Conservation (phyloP, 805 yeast species). For the Candida ulmi region DNA sequence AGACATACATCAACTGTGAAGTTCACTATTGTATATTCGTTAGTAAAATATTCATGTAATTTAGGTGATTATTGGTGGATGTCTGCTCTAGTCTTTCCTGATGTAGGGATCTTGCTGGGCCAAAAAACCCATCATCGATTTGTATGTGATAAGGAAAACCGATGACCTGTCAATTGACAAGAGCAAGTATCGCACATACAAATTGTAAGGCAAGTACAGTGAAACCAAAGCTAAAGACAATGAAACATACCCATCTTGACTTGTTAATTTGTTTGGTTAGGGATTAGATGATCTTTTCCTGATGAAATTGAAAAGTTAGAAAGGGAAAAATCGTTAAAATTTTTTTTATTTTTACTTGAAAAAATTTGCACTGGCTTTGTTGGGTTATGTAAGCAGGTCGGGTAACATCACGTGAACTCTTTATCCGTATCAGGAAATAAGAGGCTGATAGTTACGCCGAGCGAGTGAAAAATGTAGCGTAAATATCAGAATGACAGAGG, state of each 20-base stretch:
- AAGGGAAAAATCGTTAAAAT: conserved; percentile 4
- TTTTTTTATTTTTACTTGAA: neutral
- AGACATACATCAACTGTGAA: conserved; percentile 49
- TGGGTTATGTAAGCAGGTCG: neutral
- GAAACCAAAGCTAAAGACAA: no score
- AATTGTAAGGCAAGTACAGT: conserved; percentile 1
- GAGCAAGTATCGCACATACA: neutral
- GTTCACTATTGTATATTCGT: conserved; percentile 32
- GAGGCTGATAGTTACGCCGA: no score
- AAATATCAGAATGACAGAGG: neutral
- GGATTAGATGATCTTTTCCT: conserved; percentile 6
- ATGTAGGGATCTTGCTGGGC: no score
- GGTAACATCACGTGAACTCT: neutral
- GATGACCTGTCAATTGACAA: neutral
- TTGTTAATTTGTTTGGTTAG: conserved; percentile 11
- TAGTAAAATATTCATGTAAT: conserved; percentile 9
- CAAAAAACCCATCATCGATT: neutral
- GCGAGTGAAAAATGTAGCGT: no score
- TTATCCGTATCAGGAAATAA: no score
- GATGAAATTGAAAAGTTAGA: conserved; percentile 3
- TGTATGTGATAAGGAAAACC: neutral
- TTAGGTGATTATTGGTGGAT: neutral
- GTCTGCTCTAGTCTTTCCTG: no score
- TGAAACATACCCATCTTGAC: conserved; percentile 27
- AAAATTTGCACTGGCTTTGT: conserved; percentile 8